These are phyloP conservation scores for Hypomontagnella submonticulosa DNA, from an alignment of 495 filamentous ascomycete species.

Conservation along the genomic window DNA sequence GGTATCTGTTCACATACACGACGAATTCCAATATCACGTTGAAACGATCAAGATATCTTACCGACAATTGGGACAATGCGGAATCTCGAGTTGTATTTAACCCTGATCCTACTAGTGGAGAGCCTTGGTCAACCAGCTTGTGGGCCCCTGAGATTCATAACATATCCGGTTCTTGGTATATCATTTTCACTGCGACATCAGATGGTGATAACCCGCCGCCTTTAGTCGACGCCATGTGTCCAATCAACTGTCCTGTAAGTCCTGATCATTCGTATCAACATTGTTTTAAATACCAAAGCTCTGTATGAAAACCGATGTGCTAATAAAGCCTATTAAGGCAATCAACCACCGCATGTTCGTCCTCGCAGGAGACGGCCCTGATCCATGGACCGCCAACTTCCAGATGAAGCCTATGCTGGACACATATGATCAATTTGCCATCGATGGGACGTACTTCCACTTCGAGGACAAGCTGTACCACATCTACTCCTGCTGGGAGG, in stretches of 20 bases:
- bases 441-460: constrained; percentile 63
- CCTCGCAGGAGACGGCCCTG: constrained; percentile 51
- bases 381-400: constrained; percentile 58
- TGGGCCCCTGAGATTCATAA: constrained; percentile 64
- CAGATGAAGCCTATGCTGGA: constrained; percentile 57
- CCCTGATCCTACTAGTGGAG: constrained; percentile 48
- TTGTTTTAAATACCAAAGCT: neutral
- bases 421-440: constrained; percentile 64
- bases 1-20: constrained; percentile 51
- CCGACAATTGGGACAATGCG: constrained; percentile 58
- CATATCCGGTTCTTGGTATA: constrained; percentile 59
- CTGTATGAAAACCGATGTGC: constrained; percentile 14
- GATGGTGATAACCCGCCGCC: constrained; percentile 47
- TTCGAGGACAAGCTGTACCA: constrained; percentile 56
- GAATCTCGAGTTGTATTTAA: constrained; percentile 54
- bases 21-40: constrained; percentile 49
- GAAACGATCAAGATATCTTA: constrained; percentile 48
- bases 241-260: constrained; percentile 54
- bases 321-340: constrained; percentile 42
- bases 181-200: constrained; percentile 63
- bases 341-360: constrained; percentile 65
- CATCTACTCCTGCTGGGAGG: constrained; percentile 63
- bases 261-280: constrained; percentile 8
- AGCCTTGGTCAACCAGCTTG: constrained; percentile 57
- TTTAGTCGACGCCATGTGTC: constrained; percentile 45